phyloP scores from a whole-genome alignment of 108 stramenopile species.

The Cyclostephanos tholiformis region DNA sequence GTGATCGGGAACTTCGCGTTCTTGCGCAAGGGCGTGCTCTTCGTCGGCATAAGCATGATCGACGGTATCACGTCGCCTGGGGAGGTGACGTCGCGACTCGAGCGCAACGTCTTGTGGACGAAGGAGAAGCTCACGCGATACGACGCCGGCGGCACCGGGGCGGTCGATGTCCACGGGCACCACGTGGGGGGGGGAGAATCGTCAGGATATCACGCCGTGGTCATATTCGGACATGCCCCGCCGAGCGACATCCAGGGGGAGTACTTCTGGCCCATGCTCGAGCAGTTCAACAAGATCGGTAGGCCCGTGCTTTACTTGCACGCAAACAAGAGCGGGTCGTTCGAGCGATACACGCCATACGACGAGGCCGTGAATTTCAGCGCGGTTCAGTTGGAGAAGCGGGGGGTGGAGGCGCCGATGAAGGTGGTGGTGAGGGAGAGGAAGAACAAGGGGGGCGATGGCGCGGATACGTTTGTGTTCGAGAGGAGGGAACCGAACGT shows the following conservation, averaged over 20 bases:
- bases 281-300: constrained; percentile 29
- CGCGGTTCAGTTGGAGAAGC: constrained; percentile 50
- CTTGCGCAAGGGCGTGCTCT: constrained; percentile 68
- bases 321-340: constrained; percentile 52
- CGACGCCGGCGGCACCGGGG: not conserved
- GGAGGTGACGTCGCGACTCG: constrained; percentile 53
- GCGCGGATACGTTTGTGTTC: constrained; percentile 31
- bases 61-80: constrained; percentile 44
- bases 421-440: constrained; percentile 36
- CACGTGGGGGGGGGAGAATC: too few relatives aligned
- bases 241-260: constrained; percentile 57
- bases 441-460: not conserved
- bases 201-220: constrained; percentile 57
- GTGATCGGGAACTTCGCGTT: constrained; percentile 69
- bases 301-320: constrained; percentile 76
- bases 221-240: constrained; percentile 75
- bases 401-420: constrained; percentile 46
- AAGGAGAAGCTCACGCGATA: constrained; percentile 46
- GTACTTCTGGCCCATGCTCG: constrained; percentile 58
- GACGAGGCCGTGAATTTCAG: constrained; percentile 47
- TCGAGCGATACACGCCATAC: constrained; percentile 42
- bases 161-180: not conserved
- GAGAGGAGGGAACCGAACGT: constrained; percentile 28
- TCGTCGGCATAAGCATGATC: constrained; percentile 74
- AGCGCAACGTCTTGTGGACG: constrained; percentile 69